Base-by-base conservation (phyloP, 2,329 filamentous ascomycete genomes). In the Xylariomycetidae sp. region DNA sequence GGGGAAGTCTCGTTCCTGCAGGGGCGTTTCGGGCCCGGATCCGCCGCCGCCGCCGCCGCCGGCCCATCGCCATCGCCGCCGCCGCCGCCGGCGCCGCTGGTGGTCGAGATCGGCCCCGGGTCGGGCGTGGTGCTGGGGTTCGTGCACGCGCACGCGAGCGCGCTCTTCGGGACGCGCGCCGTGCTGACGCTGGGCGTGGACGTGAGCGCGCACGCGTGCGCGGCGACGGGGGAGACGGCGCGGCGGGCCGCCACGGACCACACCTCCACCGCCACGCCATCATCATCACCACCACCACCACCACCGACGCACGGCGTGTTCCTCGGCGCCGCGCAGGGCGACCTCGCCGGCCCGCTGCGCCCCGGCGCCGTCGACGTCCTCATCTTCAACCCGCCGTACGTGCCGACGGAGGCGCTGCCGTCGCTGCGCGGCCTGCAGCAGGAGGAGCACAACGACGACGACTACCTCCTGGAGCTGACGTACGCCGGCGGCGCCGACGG, bases 331-430 rank as follows among this genome's bases (percentile, higher is more conserved):
- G 56, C 82, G 17, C 78, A 78, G 38, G 81, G 76, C 2, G 86
- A 96, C 53, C 69, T 98, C 1, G 69, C 72, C 4, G 59, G 72
- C 3, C 65, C 80, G 1, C 62, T 93, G 25, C 70, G 72, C 6
- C 53, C 64, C 0, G 65, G 69, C 3, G 60, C 63, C 24, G 72
- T 94, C 5, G 92, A 98, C 54, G 72, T 98, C 9, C 70, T 98
- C 42, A 73, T 98, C 18, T 98, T 96, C 70, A 98, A 98, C 56
- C 92, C 92, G 33, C 92, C 92, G 1, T 98, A 98, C 56, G 92
- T 98, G 10, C 92, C 92, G 2, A 93, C 89, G 3, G 72, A 81
- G 17, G 74, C 79, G 25, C 63, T 93, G 38, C 89, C 90, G 16
- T 59, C 73, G 22, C 12, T 12, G 12, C 20, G 25, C 25, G 8